Conservation (phyloP, 2,329 filamentous ascomycete species). For the Xylariomycetidae sp. region DNA sequence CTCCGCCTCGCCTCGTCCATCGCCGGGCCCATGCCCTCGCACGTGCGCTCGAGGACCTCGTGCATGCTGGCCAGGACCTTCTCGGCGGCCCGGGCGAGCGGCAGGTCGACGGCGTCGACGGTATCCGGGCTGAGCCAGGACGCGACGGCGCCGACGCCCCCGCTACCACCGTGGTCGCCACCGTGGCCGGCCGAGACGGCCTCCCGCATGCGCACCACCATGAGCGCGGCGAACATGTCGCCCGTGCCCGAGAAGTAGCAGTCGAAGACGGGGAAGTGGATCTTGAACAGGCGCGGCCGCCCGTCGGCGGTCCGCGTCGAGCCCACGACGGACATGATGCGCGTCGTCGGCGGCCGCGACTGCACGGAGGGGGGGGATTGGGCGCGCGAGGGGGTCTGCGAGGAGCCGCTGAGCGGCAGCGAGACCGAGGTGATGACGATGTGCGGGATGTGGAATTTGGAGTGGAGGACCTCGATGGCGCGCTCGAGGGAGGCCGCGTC, state of each 20-base stretch:
- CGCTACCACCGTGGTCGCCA: constrained; percentile 7
- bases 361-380: constrained; percentile 4
- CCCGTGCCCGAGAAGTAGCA: constrained; percentile 96
- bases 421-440: constrained; percentile 89
- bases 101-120: constrained; percentile 65
- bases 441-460: constrained; percentile 73
- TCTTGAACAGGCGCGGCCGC: constrained; percentile 77
- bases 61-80: constrained; percentile 94
- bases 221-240: constrained; percentile 96
- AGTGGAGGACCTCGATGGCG: constrained; percentile 75
- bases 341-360: constrained; percentile 25
- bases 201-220: constrained; percentile 82
- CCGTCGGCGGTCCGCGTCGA: constrained; percentile 59
- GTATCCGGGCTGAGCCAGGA: constrained; percentile 77
- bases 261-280: constrained; percentile 81
- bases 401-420: constrained; percentile 49
- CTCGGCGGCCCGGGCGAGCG: constrained; percentile 76
- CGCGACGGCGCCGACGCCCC: constrained; percentile 44
- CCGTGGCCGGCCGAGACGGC: constrained; percentile 49
- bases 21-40: constrained; percentile 55
- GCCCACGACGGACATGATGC: constrained; percentile 61
- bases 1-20: constrained; percentile 39
- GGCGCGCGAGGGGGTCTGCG: constrained; percentile 51
- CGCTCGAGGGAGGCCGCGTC: constrained; percentile 67
- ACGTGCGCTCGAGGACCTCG: constrained; percentile 67